Conservation (phyloP, 2,329 filamentous ascomycete species). For the Trichoderma harzianum region DNA sequence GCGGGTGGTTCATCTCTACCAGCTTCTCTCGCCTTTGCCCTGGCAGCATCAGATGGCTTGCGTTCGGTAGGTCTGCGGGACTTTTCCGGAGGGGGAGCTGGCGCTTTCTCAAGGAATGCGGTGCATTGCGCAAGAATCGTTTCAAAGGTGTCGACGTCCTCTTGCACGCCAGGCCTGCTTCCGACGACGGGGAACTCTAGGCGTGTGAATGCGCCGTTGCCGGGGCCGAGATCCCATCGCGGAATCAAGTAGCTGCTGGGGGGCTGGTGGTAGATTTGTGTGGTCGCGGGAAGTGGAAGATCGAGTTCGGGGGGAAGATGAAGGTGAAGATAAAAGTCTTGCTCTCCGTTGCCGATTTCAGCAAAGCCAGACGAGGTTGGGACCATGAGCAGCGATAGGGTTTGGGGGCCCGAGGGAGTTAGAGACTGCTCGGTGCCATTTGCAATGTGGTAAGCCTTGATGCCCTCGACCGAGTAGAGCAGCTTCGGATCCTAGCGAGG, state of each 20-base stretch:
- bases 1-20: conserved; percentile 48
- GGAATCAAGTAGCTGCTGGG: conserved; percentile 92
- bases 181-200: conserved; percentile 83
- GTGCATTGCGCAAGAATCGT: conserved; percentile 98
- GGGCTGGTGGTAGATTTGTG: conserved; percentile 95
- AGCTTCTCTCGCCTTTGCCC: conserved; percentile 34
- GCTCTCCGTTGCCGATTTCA: conserved; percentile 60
- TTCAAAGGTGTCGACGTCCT: conserved; percentile 94
- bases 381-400: conserved; percentile 91
- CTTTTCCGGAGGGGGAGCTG: conserved; percentile 47
- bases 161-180: conserved; percentile 70
- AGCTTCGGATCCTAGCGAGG: conserved; percentile 56
- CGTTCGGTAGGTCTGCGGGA: not conserved
- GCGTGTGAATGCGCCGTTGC: conserved; percentile 85
- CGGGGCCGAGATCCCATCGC: conserved; percentile 86
- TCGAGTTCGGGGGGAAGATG: conserved; percentile 94
- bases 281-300: conserved; percentile 87
- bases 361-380: conserved; percentile 76
- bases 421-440: conserved; percentile 81
- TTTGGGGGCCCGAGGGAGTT: conserved; percentile 83
- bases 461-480: conserved; percentile 72
- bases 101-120: conserved; percentile 82
- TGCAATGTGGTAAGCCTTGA: conserved; percentile 86
- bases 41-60: conserved; percentile 11
- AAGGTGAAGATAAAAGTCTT: conserved; percentile 96